These are phyloP conservation scores for Schwanniomyces yamadae DNA, from an alignment of 805 yeast genomes.

Conservation along the genomic window DNA sequence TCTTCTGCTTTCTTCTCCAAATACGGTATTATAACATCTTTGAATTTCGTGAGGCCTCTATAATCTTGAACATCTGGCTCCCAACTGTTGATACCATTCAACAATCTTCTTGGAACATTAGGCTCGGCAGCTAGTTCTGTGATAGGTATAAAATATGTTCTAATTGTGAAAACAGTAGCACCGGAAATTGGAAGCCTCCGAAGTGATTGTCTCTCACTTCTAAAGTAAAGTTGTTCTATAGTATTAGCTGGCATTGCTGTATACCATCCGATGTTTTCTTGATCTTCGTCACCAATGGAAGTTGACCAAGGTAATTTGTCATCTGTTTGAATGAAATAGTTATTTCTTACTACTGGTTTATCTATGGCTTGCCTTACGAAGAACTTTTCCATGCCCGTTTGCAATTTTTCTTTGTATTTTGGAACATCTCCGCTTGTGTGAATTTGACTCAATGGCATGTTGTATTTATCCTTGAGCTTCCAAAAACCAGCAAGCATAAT, in stretches of 20 bases:
- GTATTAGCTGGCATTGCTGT: conserved; percentile 53
- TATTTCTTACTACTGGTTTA: conserved; percentile 65
- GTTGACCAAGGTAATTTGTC: conserved; percentile 61
- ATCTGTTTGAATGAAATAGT: conserved; percentile 66
- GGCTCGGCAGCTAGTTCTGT: conserved; percentile 58
- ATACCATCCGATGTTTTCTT: conserved; percentile 59
- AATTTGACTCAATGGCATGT: conserved; percentile 53
- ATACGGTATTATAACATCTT: conserved; percentile 55
- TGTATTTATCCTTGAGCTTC: conserved; percentile 61
- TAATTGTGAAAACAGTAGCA: conserved; percentile 55
- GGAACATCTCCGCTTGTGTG: conserved; percentile 72
- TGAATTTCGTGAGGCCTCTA: conserved; percentile 56
- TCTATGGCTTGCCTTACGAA: conserved; percentile 56
- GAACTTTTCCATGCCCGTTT: conserved; percentile 65
- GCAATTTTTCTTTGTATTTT: conserved; percentile 56
- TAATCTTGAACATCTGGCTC: conserved; percentile 57
- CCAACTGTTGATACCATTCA: conserved; percentile 62
- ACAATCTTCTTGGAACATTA: conserved; percentile 56
- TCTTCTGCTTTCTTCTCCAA: conserved; percentile 46
- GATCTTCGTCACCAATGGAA: conserved; percentile 59
- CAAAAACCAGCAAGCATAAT: conserved; percentile 68
- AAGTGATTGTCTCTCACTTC: conserved; percentile 65
- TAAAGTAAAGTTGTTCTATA: conserved; percentile 48
- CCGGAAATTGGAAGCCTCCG: conserved; percentile 62
- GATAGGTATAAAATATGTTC: conserved; percentile 63